phyloP scores from a whole-genome alignment of 2,329 filamentous ascomycete genomes.

The Teratosphaeria destructans region DNA sequence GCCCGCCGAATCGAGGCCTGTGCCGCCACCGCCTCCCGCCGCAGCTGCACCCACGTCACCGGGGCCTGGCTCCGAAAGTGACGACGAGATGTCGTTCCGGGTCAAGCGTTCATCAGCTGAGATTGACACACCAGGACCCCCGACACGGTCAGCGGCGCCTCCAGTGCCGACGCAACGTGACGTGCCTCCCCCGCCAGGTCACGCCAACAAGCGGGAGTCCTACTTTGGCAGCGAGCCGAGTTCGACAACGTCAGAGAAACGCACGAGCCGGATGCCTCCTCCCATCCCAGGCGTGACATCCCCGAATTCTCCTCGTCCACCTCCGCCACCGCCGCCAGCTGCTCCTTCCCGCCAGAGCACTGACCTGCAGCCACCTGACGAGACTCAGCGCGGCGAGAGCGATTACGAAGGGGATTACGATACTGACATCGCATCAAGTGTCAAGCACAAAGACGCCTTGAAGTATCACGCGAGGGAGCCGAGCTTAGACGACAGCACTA shows the following conservation, averaged over 20 bases:
- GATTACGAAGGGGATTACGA: conserved; percentile 98
- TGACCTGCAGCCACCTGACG: conserved; percentile 6
- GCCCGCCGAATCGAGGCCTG: conserved; percentile 40
- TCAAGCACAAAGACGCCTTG: conserved; percentile 85
- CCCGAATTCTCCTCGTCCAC: conserved; percentile 30
- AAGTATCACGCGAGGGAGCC: conserved; percentile 70
- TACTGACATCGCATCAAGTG: conserved; percentile 89
- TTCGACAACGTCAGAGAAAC: conserved; percentile 24
- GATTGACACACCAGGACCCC: conserved; percentile 17
- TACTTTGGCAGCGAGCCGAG: conserved; percentile 30
- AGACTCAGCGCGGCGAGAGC: conserved; percentile 64
- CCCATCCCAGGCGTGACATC: conserved; percentile 24
- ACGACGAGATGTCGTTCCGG: conserved; percentile 65
- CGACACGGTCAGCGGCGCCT: conserved; percentile 25
- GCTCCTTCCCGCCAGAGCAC: conserved; percentile 27
- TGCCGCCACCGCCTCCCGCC: conserved; percentile 44
- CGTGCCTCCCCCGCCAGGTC: conserved; percentile 10
- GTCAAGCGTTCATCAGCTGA: conserved; percentile 32
- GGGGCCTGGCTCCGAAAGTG: conserved; percentile 73
- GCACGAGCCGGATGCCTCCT: conserved; percentile 26
- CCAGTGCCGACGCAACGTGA: conserved; percentile 20
- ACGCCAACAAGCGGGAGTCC: conserved; percentile 29
- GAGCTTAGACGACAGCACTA: conserved; percentile 58
- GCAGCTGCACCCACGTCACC: conserved; percentile 42
- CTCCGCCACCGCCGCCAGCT: conserved; percentile 38